Evolutionary conservation across 805 yeast genomes (phyloP), one percentile per base, ranked within the genome.

Genomic region (Hagleromyces aurorensis): DNA sequence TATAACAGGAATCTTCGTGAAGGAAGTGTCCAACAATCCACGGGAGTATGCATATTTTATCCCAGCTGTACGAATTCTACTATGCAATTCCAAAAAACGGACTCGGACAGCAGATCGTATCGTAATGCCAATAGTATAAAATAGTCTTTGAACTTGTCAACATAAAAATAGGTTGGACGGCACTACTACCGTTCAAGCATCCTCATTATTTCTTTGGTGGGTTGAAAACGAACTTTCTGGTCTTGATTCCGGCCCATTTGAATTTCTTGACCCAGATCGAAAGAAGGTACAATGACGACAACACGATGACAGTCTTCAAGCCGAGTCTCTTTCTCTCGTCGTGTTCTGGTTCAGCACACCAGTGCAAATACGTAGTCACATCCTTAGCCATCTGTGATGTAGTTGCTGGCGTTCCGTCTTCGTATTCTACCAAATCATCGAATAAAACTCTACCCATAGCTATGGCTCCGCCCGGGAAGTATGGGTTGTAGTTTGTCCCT

Each of bases 341-440:
- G 53, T 82, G 96, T 69, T 91, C 98, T 40, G 98, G 98, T 69
- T 86, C 96, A 36, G 96, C 68, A 44, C 96, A 85, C 98, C 98
- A 91, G 74, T 87, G 82, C 62, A 91, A 77, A 80, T 91, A 91
- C 31, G 85, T 77, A 41, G 85, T 67, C 34, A 91, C 98, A 64
- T 91, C 98, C 73, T 91, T 91, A 48, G 98, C 98, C 97, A 89
- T 87, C 71, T 91, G 98, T 34, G 97, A 79, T 42, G 97, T 81
- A 32, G 97, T 78, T 32, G 98, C 97, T 37, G 94, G 95, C 37
- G 98, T 91, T 57, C 98, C 98, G 61, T 91, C 98, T 62, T 91
- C 98, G 66, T 78, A 91, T 70, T 91, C 98, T 43, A 91, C 98
- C 56, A 91, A 72, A 45, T 84, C 98, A 59, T 91, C 98, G 50